These are phyloP conservation scores for Mycena amicta DNA, from an alignment of 768 basidiomycete species.

Conservation along the genomic window DNA sequence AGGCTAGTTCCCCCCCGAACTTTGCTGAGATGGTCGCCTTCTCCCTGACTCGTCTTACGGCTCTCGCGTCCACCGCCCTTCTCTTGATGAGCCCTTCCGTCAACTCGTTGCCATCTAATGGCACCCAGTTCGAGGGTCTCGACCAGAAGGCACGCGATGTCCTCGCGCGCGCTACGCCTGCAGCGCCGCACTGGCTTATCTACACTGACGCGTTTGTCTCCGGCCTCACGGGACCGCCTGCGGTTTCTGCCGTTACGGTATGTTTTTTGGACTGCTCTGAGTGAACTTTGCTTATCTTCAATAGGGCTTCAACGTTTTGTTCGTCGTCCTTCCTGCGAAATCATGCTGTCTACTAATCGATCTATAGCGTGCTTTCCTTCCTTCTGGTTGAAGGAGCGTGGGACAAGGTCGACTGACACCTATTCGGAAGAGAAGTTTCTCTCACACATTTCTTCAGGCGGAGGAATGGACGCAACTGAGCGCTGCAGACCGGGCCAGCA, in stretches of 20 bases:
- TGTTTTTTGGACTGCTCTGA: too few species aligned
- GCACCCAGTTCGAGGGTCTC: conserved; percentile 29
- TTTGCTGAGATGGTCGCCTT: conserved; percentile 15
- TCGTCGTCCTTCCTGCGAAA: conserved; percentile 8
- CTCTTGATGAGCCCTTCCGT: not conserved
- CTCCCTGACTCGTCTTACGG: conserved; percentile 7
- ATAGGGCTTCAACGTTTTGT: conserved; percentile 32
- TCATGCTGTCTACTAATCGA: conserved; percentile 2
- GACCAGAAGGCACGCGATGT: conserved; percentile 34
- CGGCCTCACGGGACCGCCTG: conserved; percentile 51
- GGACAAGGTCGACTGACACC: conserved; percentile 35
- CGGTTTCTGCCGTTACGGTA: conserved; percentile 46
- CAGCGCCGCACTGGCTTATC: conserved; percentile 54
- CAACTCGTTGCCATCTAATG: conserved; percentile 21
- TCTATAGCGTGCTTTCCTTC: conserved; percentile 27
- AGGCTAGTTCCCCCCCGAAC: conserved; percentile 2
- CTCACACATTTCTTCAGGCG: too few species aligned
- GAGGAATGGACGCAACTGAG: conserved; percentile 7
- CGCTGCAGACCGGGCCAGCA: conserved; percentile 33
- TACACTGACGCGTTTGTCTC: conserved; percentile 46
- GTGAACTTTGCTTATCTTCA: too few species aligned
- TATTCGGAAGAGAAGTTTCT: too few species aligned
- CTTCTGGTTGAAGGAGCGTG: conserved; percentile 6
- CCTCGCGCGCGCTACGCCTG: conserved; percentile 39
- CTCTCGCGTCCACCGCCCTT: conserved; percentile 2